These are phyloP conservation scores for Aspergillus sclerotiicarbonarius DNA, from an alignment of 495 filamentous ascomycete genomes.

Conservation along the genomic window DNA sequence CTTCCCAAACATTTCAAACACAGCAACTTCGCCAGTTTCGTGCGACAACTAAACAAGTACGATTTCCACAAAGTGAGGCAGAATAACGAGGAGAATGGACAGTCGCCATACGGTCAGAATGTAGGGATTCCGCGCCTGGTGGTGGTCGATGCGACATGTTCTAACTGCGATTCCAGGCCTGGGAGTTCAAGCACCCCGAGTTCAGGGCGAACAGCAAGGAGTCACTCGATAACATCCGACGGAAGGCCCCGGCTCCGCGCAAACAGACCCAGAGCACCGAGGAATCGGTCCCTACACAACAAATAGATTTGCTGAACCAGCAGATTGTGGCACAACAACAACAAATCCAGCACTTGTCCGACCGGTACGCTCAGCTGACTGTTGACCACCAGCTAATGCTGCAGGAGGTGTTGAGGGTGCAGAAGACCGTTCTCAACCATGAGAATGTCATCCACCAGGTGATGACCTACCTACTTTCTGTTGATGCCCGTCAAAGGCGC, in stretches of 20 bases:
- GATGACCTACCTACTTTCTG: conserved; percentile 65
- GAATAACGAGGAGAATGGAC: conserved; percentile 89
- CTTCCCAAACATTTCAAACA: conserved; percentile 99
- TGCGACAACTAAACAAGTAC: conserved; percentile 98
- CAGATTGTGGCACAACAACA: conserved; percentile 89
- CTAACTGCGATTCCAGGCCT: conserved; percentile 57
- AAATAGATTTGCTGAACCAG: conserved; percentile 85
- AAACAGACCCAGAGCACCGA: conserved; percentile 65
- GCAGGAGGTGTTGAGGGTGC: conserved; percentile 81
- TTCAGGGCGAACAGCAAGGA: conserved; percentile 96
- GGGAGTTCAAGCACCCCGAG: conserved; percentile 98
- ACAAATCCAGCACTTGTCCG: conserved; percentile 81
- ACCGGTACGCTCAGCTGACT: conserved; percentile 78
- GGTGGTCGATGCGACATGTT: background rate
- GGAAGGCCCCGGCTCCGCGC: conserved; percentile 90
- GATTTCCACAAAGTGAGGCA: conserved; percentile 99
- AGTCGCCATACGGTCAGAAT: conserved; percentile 86
- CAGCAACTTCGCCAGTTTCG: conserved; percentile 98
- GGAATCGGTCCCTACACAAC: conserved; percentile 78
- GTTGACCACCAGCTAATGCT: conserved; percentile 84
- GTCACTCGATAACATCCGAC: conserved; percentile 91
- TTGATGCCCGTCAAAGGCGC: conserved; percentile 63
- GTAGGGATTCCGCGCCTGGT: conserved; percentile 51
- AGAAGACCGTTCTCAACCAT: conserved; percentile 86
- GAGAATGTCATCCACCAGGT: conserved; percentile 73